Evolutionary conservation across 2,329 filamentous ascomycete genomes (phyloP), one percentile per base, ranked within the genome.

Genomic region (Phaeosphaeriaceae sp.): DNA sequence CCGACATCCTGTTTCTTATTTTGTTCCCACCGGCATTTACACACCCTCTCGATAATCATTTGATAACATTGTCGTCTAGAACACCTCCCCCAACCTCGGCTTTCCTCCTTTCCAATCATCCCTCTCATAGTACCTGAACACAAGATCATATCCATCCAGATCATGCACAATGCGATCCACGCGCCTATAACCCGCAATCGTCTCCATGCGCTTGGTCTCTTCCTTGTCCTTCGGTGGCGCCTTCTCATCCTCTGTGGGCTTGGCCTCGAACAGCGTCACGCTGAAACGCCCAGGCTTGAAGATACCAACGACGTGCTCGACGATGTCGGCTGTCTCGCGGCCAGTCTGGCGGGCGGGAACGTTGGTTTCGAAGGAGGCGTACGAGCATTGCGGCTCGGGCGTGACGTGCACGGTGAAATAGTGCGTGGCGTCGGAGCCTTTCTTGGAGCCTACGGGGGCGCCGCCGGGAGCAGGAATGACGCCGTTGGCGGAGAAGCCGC

Each of bases 341-440:
- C 93, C 93, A 56, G 88, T 92, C 80, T 97, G 92, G 5, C 88
- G 89, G 24, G 92, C 91, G 1, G 95, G 95, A 3, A 99, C 94
- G 69, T 98, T 99, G 66, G 95, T 98, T 83, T 99, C 95, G 75
- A 99, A 99, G 1, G 93, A 97, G 36, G 95, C 95, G 77, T 96
- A 99, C 5, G 93, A 97, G 83, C 94, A 99, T 72, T 97, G 89
- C 15, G 94, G 92, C 83, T 99, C 95, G 0, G 95, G 95, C 0
- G 95, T 99, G 66, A 99, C 95, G 75, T 99, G 95, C 22, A 99
- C 95, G 1, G 94, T 99, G 80, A 97, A 99, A 82, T 99, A 99
- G 80, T 98, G 93, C 0, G 75, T 77, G 13, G 72, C 71, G 48
- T 76, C 73, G 7, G 73, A 77, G 44, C 72, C 70, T 44, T 75